Base-by-base conservation (phyloP, 805 yeast genomes). In the Cyberlindnera japonica region DNA sequence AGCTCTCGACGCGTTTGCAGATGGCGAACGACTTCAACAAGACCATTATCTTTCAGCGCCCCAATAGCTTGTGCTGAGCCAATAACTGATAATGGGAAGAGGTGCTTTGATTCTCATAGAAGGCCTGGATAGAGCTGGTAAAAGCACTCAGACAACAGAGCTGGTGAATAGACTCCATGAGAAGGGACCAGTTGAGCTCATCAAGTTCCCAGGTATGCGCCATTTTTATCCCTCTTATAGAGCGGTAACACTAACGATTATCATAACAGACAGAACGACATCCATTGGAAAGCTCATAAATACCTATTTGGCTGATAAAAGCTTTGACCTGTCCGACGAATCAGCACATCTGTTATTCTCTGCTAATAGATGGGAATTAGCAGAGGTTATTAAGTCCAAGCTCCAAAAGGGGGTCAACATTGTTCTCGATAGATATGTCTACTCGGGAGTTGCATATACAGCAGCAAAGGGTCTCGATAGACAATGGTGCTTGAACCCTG, bases 111-210 rank as follows among this genome's bases (percentile, higher is more conserved):
- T 93, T 17, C 74, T 88, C 1, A 71, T 93, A 3, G 99, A 93
- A 62, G 99, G 99, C 0, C 74, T 93, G 1, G 99, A 93, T 55
- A 67, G 99, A 36, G 83, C 97, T 0, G 99, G 99, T 0, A 93
- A 93, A 55, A 77, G 96, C 3, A 89, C 97, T 0, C 99, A 93
- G 58, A 73, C 83, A 6, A 56, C 61, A 3, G 49, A 55, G 3
- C 51, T 83, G 9, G 51, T 65, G 1, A 54, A 63, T 1, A 51
- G 50, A 5, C 50, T 70, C 11, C 31, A 53, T 14, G 45, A 53
- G 4, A 34, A 46, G 1, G 60, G 61, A 2, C 67, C 68, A 2
- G 72, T 72, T 4, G 67, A 68, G 40, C 62, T 84, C 25, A 54
- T 84, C 46, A 90, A 88, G 59, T 90, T 93, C 50, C 99, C 99